phyloP scores from a whole-genome alignment of 1,139 yeast genomes.

The Pichia sp. region DNA sequence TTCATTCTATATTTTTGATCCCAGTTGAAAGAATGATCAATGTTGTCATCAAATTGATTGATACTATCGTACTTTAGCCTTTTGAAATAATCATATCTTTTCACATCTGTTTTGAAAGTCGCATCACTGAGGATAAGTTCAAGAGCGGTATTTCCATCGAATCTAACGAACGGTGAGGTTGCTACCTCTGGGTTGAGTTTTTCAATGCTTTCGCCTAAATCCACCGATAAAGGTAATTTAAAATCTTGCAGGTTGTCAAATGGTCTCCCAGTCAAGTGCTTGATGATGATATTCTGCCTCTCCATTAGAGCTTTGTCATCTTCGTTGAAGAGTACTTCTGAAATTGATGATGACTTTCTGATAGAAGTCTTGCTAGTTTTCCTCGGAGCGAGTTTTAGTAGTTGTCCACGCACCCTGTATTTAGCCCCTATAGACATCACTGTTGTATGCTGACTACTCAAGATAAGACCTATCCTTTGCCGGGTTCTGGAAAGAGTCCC shows the following conservation, averaged over 20 bases:
- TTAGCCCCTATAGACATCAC: too few relatives aligned
- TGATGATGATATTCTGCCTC: too few relatives aligned
- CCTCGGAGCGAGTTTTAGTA: too few relatives aligned
- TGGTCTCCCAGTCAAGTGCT: conserved; percentile 8
- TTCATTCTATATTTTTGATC: conserved; percentile 1
- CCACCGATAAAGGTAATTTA: conserved; percentile 7
- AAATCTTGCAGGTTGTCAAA: conserved; percentile 3
- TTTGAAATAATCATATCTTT: conserved; percentile 7
- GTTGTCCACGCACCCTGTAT: too few relatives aligned
- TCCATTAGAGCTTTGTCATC: too few relatives aligned
- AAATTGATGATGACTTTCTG: too few relatives aligned
- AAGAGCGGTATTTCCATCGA: conserved; percentile 7
- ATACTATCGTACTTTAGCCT: conserved; percentile 5
- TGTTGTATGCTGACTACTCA: too few relatives aligned
- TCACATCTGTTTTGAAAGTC: neutral
- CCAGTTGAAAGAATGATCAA: conserved; percentile 5
- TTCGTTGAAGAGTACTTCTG: too few relatives aligned
- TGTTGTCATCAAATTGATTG: conserved; percentile 2
- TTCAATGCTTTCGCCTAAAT: too few relatives aligned
- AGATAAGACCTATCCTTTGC: too few relatives aligned
- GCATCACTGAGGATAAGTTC: neutral
- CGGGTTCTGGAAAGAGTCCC: too few relatives aligned
- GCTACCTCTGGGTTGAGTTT: conserved; percentile 5
- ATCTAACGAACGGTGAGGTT: conserved; percentile 9
- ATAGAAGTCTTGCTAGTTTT: too few relatives aligned